Evolutionary conservation across 73 alveolate species (phyloP), one percentile per base, ranked within the genome.

Genomic region (Tetrahymena thermophila): DNA sequence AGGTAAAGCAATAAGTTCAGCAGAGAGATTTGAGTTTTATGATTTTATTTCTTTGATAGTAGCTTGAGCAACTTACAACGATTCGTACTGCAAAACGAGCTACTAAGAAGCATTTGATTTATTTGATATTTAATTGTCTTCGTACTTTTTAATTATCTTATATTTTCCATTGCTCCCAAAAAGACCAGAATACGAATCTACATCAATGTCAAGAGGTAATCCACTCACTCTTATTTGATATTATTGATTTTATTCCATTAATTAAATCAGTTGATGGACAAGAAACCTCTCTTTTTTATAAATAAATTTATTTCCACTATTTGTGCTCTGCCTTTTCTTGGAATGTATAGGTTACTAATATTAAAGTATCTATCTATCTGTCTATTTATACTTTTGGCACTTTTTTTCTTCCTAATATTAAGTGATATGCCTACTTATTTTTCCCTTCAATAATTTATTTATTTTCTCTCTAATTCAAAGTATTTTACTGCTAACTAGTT

Each of bases 171-270:
- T 0, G 4, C 40, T 31, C 23, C 89, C 89, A 71, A 71, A 71
- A 71, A 71, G 89, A 71, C 40, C 37, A 71, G 89, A 71, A 71
- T 71, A 71, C n/a, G 35, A 31, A 71, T 21, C 89, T 71, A 28
- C 89, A 71, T 31, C 37, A 25, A 71, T 13, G 37, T 71, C 31
- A 71, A 19, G 89, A 71, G 89, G 89, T 34, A 71, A 7, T 71
- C 89, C 89, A 71, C 89, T 71, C 89, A 71, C 89, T 71, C 89
- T 71, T 71, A 71, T 31, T 71, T 71, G 89, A 71, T 71, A 71
- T 71, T 17, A 31, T 71, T 71, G 89, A 71, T 71, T 71, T 31
- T 71, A n/a, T 71, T 71, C 89, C 89, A 71, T 71, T 71, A 71
- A 71, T 71, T 31, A 71, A 17, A 23, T 34, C 17, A 25, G 42